Conservation (phyloP, 192 early-diverging fungal genomes). For the Rhizoclosmatium sp. region DNA sequence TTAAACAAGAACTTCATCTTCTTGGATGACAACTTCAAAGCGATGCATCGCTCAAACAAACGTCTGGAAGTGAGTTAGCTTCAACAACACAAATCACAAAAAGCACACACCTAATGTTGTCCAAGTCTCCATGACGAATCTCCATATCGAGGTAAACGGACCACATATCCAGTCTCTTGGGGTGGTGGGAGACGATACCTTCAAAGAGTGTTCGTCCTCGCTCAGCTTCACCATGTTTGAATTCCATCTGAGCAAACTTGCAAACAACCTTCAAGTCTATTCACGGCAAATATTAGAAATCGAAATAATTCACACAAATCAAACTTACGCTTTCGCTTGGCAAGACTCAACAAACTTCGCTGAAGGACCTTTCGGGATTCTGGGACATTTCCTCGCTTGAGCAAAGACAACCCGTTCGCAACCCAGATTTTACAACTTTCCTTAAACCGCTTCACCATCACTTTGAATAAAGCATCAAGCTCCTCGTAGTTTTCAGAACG, state of each 20-base stretch:
- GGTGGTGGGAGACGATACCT: slow-evolving; percentile 90
- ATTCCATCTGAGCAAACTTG: slow-evolving; percentile 98
- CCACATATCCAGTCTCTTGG: slow-evolving; percentile 96
- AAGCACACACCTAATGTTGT: slow-evolving; percentile 63
- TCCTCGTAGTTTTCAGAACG: slow-evolving; percentile 77
- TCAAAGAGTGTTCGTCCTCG: slow-evolving; percentile 98
- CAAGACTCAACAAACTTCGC: slow-evolving; percentile 79
- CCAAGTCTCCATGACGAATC: slow-evolving; percentile 74
- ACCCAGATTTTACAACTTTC: slow-evolving; percentile 93
- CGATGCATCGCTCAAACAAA: slow-evolving; percentile 90
- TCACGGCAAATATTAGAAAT: slow-evolving; percentile 16
- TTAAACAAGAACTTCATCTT: slow-evolving; percentile 99
- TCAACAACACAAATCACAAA: not conserved
- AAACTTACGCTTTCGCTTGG: slow-evolving; percentile 88
- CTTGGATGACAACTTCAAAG: slow-evolving; percentile 91
- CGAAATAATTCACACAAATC: not conserved
- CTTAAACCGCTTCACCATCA: slow-evolving; percentile 85
- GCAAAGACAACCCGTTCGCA: slow-evolving; percentile 79
- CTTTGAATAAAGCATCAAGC: slow-evolving; percentile 70
- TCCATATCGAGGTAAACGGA: slow-evolving; percentile 98
- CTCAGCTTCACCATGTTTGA: slow-evolving; percentile 95
- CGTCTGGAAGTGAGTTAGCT: slow-evolving; percentile 41
- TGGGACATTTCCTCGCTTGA: slow-evolving; percentile 75
- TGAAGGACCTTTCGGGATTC: slow-evolving; percentile 85
- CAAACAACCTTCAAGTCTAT: slow-evolving; percentile 88